phyloP scores from a whole-genome alignment of 805 yeast species.

The Saturnispora saitoi region DNA sequence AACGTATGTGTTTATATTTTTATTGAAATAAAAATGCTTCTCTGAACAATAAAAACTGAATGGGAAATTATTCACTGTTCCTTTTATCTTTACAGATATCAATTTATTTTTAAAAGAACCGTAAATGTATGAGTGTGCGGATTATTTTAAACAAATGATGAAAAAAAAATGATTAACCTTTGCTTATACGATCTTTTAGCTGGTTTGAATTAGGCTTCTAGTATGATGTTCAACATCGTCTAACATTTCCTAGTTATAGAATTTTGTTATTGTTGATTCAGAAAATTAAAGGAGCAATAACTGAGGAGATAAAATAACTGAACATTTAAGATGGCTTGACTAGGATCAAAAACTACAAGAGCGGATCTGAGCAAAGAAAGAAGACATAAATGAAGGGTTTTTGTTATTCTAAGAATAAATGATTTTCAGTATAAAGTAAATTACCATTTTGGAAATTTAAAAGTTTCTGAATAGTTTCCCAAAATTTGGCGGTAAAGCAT shows the following conservation, averaged over 20 bases:
- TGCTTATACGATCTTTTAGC: neutral
- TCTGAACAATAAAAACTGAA: neutral
- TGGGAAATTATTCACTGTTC: neutral
- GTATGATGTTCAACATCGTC: too few species aligned
- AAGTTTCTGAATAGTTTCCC: neutral
- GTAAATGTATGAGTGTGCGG: neutral
- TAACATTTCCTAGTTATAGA: too few species aligned
- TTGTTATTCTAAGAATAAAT: too few species aligned
- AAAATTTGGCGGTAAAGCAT: neutral
- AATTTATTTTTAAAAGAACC: neutral
- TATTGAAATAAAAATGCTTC: neutral
- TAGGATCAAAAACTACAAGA: too few species aligned
- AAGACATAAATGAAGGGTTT: neutral
- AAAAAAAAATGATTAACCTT: too few species aligned
- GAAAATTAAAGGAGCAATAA: neutral
- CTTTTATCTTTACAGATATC: neutral
- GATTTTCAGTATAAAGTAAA: too few species aligned
- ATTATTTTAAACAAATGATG: neutral
- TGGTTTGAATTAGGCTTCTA: too few species aligned
- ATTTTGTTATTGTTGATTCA: neutral
- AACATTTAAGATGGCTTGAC: too few species aligned
- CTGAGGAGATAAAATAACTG: neutral
- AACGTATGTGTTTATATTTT: neutral
- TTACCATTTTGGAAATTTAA: neutral
- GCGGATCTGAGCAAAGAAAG: too few species aligned